Evolutionary conservation across 192 early-diverging fungal species (phyloP).

Genomic region (Coemansia sp.): DNA sequence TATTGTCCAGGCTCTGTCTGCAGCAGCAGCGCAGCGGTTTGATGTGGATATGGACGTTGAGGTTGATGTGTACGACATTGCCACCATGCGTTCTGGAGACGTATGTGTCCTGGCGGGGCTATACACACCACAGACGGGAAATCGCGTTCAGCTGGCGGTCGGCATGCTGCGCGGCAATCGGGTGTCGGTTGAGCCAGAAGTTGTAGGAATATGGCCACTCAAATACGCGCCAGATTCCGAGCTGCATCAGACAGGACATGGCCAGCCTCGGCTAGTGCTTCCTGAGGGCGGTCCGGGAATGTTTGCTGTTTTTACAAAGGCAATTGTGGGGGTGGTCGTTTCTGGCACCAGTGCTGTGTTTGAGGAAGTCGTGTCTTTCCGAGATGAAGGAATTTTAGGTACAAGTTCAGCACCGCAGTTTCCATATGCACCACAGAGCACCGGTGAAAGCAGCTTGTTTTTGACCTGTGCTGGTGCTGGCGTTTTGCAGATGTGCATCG

Average conservation of each 20-base stretch:
- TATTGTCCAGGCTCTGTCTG: conserved; percentile 4
- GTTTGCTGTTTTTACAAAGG: conserved; percentile 20
- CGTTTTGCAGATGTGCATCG: conserved; percentile 29
- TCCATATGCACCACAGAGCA: conserved; percentile 10
- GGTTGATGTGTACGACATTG: conserved; percentile 28
- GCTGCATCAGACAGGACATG: conserved; percentile 2
- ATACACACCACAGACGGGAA: neutral
- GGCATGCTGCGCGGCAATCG: conserved; percentile 16
- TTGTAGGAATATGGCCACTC: conserved; percentile 26
- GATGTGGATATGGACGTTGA: conserved; percentile 4
- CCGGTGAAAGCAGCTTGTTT: conserved; percentile 15
- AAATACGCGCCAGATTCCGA: neutral
- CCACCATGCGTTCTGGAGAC: conserved; percentile 17
- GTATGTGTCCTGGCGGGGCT: conserved; percentile 23
- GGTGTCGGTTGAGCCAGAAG: conserved; percentile 18
- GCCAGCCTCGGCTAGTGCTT: conserved; percentile 21
- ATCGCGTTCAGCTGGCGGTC: conserved; percentile 10
- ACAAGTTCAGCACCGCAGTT: conserved; percentile 3
- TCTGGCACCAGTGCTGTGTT: conserved; percentile 9
- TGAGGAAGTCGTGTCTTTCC: conserved; percentile 34
- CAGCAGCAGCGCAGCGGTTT: conserved; percentile 7
- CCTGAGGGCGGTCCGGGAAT: conserved; percentile 24
- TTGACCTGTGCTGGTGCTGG: conserved; percentile 32
- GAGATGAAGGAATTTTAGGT: conserved; percentile 23
- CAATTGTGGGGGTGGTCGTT: conserved; percentile 13